Conservation (phyloP, 192 early-diverging fungal species). For the Coemansia pectinata region DNA sequence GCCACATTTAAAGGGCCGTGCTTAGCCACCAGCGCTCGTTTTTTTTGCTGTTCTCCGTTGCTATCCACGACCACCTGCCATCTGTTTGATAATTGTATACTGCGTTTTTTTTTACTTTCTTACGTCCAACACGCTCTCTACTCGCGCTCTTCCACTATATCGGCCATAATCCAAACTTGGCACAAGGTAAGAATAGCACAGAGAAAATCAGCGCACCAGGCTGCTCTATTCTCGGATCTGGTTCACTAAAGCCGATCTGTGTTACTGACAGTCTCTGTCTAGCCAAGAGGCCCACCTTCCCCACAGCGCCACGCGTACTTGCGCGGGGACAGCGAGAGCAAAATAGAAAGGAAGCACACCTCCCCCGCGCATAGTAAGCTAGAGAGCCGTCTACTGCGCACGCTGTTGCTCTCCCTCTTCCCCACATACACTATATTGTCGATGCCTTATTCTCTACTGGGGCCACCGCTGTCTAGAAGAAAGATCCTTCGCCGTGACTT, state of each 20-base stretch:
- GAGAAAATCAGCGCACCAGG: neutral
- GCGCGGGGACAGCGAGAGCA: neutral
- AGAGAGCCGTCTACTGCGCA: neutral
- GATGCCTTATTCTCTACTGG: neutral
- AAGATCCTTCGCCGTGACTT: neutral
- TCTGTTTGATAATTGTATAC: neutral
- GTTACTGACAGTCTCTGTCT: constrained; percentile 2
- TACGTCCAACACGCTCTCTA: neutral
- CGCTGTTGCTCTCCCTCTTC: neutral
- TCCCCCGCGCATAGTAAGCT: neutral
- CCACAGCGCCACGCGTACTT: neutral
- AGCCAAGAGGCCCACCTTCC: neutral
- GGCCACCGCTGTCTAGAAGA: neutral
- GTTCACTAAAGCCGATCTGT: neutral
- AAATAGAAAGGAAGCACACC: neutral
- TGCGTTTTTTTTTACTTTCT: neutral
- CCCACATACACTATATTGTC: neutral
- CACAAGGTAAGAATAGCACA: neutral
- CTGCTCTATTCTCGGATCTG: neutral
- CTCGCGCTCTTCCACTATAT: neutral
- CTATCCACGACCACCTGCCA: neutral
- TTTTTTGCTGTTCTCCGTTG: neutral
- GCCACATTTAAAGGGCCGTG: neutral
- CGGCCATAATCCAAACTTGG: neutral
- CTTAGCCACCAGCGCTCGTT: neutral